Evolutionary conservation across 163 green algal species (phyloP), one percentile per base, ranked within the genome.

Genomic region (Scenedesmus sp.): DNA sequence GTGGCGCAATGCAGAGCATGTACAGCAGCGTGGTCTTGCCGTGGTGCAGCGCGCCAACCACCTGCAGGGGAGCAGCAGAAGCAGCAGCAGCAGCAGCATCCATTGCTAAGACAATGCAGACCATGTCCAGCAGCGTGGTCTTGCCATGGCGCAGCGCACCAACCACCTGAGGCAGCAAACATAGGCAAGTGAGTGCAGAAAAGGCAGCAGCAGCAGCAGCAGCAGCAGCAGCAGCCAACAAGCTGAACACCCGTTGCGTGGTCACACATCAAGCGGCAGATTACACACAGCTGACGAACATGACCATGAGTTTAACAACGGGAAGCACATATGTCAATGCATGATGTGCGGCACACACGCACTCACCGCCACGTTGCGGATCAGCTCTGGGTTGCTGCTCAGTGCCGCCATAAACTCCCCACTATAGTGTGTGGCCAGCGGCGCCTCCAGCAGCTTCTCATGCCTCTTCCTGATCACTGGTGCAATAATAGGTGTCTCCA

Each of bases 11-110:
- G 34, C 34, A 46, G 34, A 99, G 90, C 97, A 99, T 99, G 95
- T 99, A 97, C 95, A 99, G 96, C 46, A 99, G 26, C 79, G 95
- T 93, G 9, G 98, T 99, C 94, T 99, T 99, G 67, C 98, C 98
- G 92, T 99, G 97, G 94, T 99, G 98, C 84, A 99, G 93, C 90
- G 99, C 98, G 18, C 98, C 98, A 18, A 98, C 95, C 15, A 99
- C 82, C 87, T 91, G 70, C 46, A 76, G 83, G 16, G 20, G 15
- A n/a, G 59, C 59, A 64, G 59, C 8, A 9, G 59, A 10, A 15
- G 8, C 13, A 26, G 70, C n/a, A 81, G 70, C 16, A 82, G 74
- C 20, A 82, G 74, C 74, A 70, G 62, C 34, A 46, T 46, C 34
- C 34, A 46, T 46, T 46, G 34, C 34, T 46, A 46, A 70, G 62